These are phyloP conservation scores for Phytophthora uliginosa DNA, from an alignment of 352 stramenopile species.

Conservation along the genomic window DNA sequence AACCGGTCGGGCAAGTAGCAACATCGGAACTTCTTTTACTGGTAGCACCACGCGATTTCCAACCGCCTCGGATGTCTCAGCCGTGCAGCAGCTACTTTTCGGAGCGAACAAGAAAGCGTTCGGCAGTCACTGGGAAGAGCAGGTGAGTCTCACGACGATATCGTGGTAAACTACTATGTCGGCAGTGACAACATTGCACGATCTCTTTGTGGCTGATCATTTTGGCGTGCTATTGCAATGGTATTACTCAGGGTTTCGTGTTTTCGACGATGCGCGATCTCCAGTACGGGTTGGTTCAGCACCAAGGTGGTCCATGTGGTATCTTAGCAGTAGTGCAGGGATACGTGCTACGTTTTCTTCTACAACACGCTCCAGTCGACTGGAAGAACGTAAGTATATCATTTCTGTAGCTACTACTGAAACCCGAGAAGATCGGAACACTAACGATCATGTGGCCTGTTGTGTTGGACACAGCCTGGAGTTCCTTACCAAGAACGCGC, in stretches of 20 bases:
- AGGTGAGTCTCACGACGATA: conserved; percentile 38
- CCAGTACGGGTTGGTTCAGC: conserved; percentile 93
- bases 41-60: conserved; percentile 22
- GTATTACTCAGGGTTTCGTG: conserved; percentile 66
- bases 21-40: neutral
- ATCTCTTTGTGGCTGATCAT: conserved; percentile 9
- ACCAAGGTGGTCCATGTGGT: conserved; percentile 95
- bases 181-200: neutral
- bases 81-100: conserved; percentile 74
- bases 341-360: conserved; percentile 88
- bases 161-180: conserved; percentile 8
- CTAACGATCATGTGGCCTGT: conserved; percentile 12
- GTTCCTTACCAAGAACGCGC: conserved; percentile 48
- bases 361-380: conserved; percentile 45
- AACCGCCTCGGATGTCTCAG: conserved; percentile 52
- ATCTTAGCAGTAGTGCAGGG: conserved; percentile 96
- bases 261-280: conserved; percentile 62
- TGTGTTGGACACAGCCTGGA: conserved; percentile 42
- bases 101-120: conserved; percentile 62
- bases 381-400: conserved; percentile 73
- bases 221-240: conserved; percentile 15
- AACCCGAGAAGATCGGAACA: conserved; percentile 6
- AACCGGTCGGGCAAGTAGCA: conserved; percentile 5
- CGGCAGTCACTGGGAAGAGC: conserved; percentile 75
- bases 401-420: conserved; percentile 11